Base-by-base conservation (phyloP, 345 rosid species). In the Psidium guajava region DNA sequence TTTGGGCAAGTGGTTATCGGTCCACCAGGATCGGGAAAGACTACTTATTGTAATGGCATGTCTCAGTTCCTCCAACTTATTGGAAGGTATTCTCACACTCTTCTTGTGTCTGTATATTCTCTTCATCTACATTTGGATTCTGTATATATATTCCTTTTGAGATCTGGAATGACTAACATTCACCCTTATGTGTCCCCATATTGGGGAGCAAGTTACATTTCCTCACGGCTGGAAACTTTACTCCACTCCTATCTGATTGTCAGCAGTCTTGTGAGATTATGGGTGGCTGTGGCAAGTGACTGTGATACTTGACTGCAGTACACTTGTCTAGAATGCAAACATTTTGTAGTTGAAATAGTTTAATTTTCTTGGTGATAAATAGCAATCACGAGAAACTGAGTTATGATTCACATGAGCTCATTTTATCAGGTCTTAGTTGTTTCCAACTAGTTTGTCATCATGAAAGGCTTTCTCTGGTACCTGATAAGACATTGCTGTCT, bases 31-130 rank as follows among this genome's bases (percentile, higher is more conserved):
- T 94, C 99, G 4, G 99, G 99, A n/a, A 97, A 98, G 90, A 94
- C 99, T 51, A 98, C 98, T 74, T 98, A 93, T 88, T 98, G 99
- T 90, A 96, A 96, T 88, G 99, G 98, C 88, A 95, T 96, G 99
- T 95, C 98, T 87, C 98, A 98, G 89, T 98, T 94, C 92, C 97
- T 95, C 85, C 82, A 88, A 69, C 98, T 98, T 80, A 91, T 96
- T 22, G 98, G 98, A 87, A 93, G 99, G 99, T 96, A 57, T 84
- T 44, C 24, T 53, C 59, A 51, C 42, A 82, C 42, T 42, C 11
- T n/a, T 14, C 16, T 49, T 53, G 57, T 25, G 44, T 20, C 15
- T 8, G 28, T 54, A 11, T 51, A 58, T 15, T 82, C 57, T 28
- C 16, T 50, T n/a, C 32, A 47, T 81, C 83, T 81, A 36, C 18